Percentiles rank a stretch among this genome's conserved stretches.
These are phyloP conservation scores for Penicillium cinerascens DNA, from an alignment of 495 filamentous ascomycete species.

Conservation along the genomic window DNA sequence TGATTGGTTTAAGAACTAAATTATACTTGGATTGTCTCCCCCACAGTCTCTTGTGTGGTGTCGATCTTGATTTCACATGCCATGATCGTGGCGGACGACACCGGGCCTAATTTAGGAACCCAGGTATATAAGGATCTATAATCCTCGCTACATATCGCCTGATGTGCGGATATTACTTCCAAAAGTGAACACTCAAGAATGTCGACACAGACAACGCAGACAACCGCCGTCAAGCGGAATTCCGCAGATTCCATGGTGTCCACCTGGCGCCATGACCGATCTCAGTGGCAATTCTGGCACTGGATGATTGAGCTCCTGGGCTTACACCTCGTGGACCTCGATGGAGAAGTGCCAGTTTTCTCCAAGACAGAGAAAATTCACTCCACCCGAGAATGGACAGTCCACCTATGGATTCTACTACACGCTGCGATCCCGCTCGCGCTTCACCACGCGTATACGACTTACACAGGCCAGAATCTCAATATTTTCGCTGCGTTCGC, in stretches of 20 bases:
- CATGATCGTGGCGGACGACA: too few relatives aligned
- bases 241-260: conserved; percentile 27
- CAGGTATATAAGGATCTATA: background rate
- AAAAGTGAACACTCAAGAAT: background rate
- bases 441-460: conserved; percentile 22
- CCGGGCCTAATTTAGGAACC: background rate
- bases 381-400: conserved; percentile 17
- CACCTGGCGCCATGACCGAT: conserved; percentile 26
- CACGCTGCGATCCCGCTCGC: conserved; percentile 20
- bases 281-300: conserved; percentile 21
- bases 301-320: conserved; percentile 25
- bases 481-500: conserved; percentile 14
- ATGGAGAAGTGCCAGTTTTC: conserved; percentile 17
- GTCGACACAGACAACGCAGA: background rate
- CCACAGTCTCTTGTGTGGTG: background rate
- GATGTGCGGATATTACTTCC: background rate
- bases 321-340: conserved; percentile 18
- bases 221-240: conserved; percentile 4
- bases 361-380: conserved; percentile 28
- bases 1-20: background rate
- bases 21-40: background rate
- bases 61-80: background rate
- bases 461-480: conserved; percentile 15
- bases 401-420: conserved; percentile 26
- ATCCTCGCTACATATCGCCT: background rate